Evolutionary conservation across 805 yeast genomes (phyloP).

Genomic region (Candida bentonensis): DNA sequence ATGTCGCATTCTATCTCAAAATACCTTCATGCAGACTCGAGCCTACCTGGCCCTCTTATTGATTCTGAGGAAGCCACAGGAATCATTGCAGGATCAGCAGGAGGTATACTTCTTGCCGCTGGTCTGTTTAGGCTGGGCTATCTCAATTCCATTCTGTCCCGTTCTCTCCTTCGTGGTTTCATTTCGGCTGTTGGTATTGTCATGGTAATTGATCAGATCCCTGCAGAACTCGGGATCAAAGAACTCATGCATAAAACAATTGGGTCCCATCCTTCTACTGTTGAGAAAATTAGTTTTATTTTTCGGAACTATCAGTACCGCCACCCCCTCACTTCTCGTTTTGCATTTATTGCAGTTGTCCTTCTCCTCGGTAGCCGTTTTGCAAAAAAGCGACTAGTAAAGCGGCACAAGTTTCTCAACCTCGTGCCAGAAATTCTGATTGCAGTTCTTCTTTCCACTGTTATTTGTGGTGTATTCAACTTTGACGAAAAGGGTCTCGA

Average conservation of each 20-base stretch:
- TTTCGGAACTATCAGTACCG: slow-evolving; percentile 29
- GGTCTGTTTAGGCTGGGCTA: slow-evolving; percentile 81
- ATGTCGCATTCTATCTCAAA: slow-evolving; percentile 67
- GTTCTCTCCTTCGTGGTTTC: slow-evolving; percentile 68
- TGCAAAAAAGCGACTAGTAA: slow-evolving; percentile 25
- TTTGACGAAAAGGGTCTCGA: slow-evolving; percentile 34
- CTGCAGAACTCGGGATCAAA: slow-evolving; percentile 58
- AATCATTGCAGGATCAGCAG: slow-evolving; percentile 61
- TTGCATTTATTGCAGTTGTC: slow-evolving; percentile 41
- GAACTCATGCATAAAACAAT: slow-evolving; percentile 22
- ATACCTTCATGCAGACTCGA: slow-evolving; percentile 29
- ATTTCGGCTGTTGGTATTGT: slow-evolving; percentile 75
- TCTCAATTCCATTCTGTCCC: slow-evolving; percentile 64
- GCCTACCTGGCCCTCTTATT: slow-evolving; percentile 15
- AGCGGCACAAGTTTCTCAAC: slow-evolving; percentile 28
- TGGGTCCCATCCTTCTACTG: slow-evolving; percentile 51
- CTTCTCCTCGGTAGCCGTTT: slow-evolving; percentile 30
- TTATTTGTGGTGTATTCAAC: slow-evolving; percentile 30
- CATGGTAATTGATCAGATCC: slow-evolving; percentile 63
- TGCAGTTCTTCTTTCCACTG: slow-evolving; percentile 50
- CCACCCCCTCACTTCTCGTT: slow-evolving; percentile 46
- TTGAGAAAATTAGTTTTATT: slow-evolving; percentile 52
- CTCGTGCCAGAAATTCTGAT: slow-evolving; percentile 77
- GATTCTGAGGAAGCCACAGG: slow-evolving; percentile 46
- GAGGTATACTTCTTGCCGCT: slow-evolving; percentile 52